phyloP scores from a whole-genome alignment of 768 basidiomycete genomes.

The Boletus sensibilis region DNA sequence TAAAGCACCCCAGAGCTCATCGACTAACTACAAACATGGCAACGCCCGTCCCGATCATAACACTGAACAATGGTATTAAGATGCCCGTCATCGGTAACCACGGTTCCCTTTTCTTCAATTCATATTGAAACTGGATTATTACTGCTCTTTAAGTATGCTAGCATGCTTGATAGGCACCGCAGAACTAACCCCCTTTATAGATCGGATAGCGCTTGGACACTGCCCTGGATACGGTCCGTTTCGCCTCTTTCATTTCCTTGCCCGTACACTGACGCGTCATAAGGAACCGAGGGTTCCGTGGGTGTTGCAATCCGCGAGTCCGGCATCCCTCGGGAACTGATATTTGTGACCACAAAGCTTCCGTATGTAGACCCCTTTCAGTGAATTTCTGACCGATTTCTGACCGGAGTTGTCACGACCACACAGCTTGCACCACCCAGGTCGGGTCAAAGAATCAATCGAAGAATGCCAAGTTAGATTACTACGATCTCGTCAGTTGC shows the following conservation, averaged over 20 bases:
- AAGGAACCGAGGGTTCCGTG: constrained; percentile 44
- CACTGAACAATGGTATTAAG: background rate
- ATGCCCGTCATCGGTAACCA: constrained; percentile 3
- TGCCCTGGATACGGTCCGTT: constrained; percentile 8
- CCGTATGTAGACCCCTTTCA: constrained; percentile 21
- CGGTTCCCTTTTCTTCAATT: background rate
- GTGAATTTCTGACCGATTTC: background rate
- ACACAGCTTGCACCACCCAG: constrained; percentile 24
- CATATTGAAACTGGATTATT: background rate
- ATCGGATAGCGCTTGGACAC: constrained; percentile 49
- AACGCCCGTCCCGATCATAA: background rate
- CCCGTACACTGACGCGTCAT: background rate
- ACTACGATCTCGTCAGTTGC: constrained; percentile 44
- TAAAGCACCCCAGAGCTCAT: background rate
- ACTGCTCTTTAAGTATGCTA: background rate
- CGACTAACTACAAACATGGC: background rate
- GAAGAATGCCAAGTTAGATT: constrained; percentile 42
- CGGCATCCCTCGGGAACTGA: constrained; percentile 42
- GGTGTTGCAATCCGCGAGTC: constrained; percentile 46
- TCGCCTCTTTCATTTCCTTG: background rate
- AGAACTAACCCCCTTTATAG: background rate
- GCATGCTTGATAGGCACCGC: background rate
- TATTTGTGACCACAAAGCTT: constrained; percentile 54
- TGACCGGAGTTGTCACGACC: background rate
- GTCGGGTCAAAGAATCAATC: constrained; percentile 41